Conservation (phyloP, 257 asterid species). For the Ligustrum vulgare region DNA sequence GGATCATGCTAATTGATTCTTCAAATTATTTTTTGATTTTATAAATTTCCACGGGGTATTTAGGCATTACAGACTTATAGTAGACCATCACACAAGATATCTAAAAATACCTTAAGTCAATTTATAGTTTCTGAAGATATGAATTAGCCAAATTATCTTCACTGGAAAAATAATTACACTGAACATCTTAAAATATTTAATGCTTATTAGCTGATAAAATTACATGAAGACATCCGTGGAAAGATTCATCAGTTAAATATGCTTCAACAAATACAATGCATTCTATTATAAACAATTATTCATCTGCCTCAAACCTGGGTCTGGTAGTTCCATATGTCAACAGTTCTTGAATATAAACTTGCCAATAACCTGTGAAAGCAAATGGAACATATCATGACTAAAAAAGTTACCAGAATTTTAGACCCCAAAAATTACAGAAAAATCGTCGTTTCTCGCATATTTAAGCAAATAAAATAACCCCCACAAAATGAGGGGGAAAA, state of each 20-base stretch:
- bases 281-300: conserved; percentile 5
- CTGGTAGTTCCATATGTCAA: conserved; percentile 92
- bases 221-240: too few species aligned
- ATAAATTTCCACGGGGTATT: neutral
- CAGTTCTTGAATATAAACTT: conserved; percentile 88
- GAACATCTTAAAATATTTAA: too few species aligned
- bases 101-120: neutral
- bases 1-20: neutral
- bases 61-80: neutral
- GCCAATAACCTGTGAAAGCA: conserved; percentile 69
- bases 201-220: too few species aligned
- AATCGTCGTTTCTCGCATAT: neutral
- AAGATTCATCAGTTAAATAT: too few species aligned
- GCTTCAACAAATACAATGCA: too few species aligned
- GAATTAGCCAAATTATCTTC: conserved; percentile 18
- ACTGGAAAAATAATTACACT: neutral
- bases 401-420: neutral
- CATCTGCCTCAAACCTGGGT: conserved; percentile 61
- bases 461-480: conserved; percentile 2
- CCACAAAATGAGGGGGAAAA: conserved; percentile 6
- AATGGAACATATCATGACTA: conserved; percentile 22
- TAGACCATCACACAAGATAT: neutral
- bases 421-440: neutral
- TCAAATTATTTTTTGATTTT: neutral
- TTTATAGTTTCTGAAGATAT: neutral